A percentile compares a stretch with the other conserved stretches of the same genome.
Evolutionary conservation across 2,329 filamentous ascomycete species (phyloP).

Genomic region (Phialophora macrospora): DNA sequence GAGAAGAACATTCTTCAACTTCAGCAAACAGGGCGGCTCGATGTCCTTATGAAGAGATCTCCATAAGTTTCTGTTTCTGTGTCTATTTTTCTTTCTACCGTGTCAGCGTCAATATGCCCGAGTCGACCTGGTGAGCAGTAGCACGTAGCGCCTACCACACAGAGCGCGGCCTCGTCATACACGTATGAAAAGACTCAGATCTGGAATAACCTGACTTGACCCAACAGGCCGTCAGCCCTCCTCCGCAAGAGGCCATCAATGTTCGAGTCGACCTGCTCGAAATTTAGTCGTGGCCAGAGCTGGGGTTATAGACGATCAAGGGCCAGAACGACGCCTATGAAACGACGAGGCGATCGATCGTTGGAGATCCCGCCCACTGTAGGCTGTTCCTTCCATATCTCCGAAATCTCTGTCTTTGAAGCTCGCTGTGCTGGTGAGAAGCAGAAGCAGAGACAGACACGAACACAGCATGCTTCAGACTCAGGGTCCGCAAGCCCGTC

Average conservation of each 20-base stretch:
- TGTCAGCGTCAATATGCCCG: neutral
- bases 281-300: neutral
- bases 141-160: neutral
- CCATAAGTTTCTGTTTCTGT: neutral
- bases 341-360: neutral
- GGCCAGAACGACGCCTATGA: too few species aligned
- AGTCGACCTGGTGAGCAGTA: neutral
- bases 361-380: too few species aligned
- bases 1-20: constrained; percentile 1
- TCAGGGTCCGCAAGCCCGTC: neutral
- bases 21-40: neutral
- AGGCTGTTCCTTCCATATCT: neutral
- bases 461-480: neutral
- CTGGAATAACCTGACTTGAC: neutral
- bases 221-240: too few species aligned
- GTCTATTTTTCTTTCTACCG: neutral
- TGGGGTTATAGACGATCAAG: neutral
- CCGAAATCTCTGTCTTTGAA: neutral
- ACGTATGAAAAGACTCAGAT: neutral
- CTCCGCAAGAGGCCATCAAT: neutral
- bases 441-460: neutral
- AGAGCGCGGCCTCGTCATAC: neutral
- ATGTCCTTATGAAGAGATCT: neutral
- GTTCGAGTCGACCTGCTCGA: neutral
- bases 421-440: neutral